These are phyloP conservation scores for Rubus idaeus DNA, from an alignment of 306 rosid genomes.

Conservation along the genomic window DNA sequence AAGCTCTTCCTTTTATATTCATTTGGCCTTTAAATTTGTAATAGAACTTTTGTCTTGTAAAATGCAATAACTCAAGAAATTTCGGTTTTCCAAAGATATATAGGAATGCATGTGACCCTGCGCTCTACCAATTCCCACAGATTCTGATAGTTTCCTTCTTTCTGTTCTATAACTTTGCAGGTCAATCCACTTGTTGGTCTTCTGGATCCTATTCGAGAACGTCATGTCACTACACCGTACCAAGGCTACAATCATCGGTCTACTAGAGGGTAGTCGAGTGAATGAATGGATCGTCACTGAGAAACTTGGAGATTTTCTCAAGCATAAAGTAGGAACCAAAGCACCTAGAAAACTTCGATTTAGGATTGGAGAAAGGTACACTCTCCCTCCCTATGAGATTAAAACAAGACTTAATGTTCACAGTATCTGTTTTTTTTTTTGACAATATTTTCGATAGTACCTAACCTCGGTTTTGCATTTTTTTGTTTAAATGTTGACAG, in stretches of 20 bases:
- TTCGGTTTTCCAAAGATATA: not conserved
- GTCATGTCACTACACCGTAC: constrained; percentile 86
- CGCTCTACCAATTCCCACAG: not conserved
- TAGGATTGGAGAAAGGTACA: constrained; percentile 74
- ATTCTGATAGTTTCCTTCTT: not conserved
- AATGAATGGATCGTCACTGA: constrained; percentile 93
- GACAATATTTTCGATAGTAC: not conserved
- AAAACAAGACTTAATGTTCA: not conserved
- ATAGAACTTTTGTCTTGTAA: not conserved
- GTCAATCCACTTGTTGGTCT: constrained; percentile 65
- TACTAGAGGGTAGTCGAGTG: constrained; percentile 62
- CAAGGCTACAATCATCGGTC: constrained; percentile 81
- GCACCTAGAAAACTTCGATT: constrained; percentile 43
- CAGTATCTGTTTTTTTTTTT: too few species aligned
- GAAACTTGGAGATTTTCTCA: constrained; percentile 77
- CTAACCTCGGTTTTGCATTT: constrained; percentile 15
- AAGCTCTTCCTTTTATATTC: not conserved
- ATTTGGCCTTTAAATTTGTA: not conserved
- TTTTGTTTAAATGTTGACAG: constrained; percentile 31
- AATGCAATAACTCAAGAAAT: not conserved
- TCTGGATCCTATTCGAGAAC: constrained; percentile 89
- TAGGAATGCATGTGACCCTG: not conserved
- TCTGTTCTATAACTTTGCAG: constrained; percentile 34
- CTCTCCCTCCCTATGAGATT: not conserved
- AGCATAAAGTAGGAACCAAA: constrained; percentile 44